Conservation (phyloP, 306 rosid genomes). For the Luffa aegyptiaca region DNA sequence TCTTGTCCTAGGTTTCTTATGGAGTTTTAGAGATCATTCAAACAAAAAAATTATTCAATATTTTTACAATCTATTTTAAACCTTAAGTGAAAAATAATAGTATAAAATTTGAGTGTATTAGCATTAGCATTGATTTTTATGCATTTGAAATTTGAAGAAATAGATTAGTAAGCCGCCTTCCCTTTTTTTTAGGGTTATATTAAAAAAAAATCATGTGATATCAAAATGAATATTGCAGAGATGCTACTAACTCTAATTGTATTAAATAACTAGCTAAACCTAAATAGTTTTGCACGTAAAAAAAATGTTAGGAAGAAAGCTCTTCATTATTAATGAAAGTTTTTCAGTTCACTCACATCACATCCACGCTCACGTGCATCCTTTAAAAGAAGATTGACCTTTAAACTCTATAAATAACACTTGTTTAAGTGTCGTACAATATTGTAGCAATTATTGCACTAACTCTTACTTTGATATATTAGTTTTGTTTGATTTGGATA, state of each 20-base stretch:
- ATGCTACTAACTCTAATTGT: not conserved
- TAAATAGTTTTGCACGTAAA: not conserved
- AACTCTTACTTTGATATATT: too few relatives aligned
- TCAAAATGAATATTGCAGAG: not conserved
- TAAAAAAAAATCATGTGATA: too few relatives aligned
- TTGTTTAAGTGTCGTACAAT: too few relatives aligned
- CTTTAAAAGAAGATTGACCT: too few relatives aligned
- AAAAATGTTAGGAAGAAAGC: too few relatives aligned
- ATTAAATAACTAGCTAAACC: not conserved
- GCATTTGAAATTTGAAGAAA: not conserved
- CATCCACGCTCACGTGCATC: too few relatives aligned
- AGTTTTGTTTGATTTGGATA: not conserved
- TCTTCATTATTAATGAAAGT: too few relatives aligned
- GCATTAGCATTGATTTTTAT: not conserved
- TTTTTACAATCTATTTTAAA: not conserved
- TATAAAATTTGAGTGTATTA: not conserved
- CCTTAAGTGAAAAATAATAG: not conserved
- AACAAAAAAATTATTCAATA: not conserved
- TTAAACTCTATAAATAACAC: too few relatives aligned
- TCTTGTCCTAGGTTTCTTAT: not conserved
- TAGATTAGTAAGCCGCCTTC: not conserved
- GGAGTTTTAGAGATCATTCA: not conserved
- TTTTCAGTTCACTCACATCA: too few relatives aligned
- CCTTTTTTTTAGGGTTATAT: not conserved
- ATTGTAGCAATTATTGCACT: too few relatives aligned